Conservation (phyloP, 257 asterid species). For the Craterostigma plantagineum region DNA sequence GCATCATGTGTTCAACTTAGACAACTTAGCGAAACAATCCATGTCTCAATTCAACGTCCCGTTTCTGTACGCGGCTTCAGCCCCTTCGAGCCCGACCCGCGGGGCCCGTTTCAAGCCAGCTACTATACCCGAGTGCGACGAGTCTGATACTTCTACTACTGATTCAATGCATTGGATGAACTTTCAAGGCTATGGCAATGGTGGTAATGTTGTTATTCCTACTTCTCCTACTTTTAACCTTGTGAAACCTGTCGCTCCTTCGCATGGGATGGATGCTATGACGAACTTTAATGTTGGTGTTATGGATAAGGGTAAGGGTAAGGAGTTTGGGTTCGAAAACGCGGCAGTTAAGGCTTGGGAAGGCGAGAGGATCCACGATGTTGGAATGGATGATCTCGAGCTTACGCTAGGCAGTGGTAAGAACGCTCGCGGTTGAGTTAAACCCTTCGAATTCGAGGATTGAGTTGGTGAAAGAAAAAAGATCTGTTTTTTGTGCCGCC, state of each 20-base stretch:
- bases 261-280: conserved; percentile 19
- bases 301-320: conserved; percentile 53
- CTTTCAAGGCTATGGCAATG: conserved; percentile 35
- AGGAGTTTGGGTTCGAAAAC: conserved; percentile 47
- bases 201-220: too few relatives aligned
- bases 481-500: too few relatives aligned
- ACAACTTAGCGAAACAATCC: conserved; percentile 57
- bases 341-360: conserved; percentile 89
- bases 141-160: conserved; percentile 67
- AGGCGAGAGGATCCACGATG: conserved; percentile 92
- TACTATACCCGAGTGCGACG: conserved; percentile 88
- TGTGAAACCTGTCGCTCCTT: conserved; percentile 36
- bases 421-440: conserved; percentile 12
- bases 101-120: conserved; percentile 56
- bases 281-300: too few relatives aligned
- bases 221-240: conserved; percentile 84
- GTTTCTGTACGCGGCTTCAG: conserved; percentile 68
- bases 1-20: conserved; percentile 46
- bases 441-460: too few relatives aligned
- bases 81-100: conserved; percentile 83
- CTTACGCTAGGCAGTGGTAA: conserved; percentile 51
- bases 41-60: conserved; percentile 75
- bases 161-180: conserved; percentile 91
- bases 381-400: conserved; percentile 80
- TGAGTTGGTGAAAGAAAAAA: too few relatives aligned